Evolutionary conservation across 306 rosid species (phyloP).

Genomic region (Rosa multiflora): DNA sequence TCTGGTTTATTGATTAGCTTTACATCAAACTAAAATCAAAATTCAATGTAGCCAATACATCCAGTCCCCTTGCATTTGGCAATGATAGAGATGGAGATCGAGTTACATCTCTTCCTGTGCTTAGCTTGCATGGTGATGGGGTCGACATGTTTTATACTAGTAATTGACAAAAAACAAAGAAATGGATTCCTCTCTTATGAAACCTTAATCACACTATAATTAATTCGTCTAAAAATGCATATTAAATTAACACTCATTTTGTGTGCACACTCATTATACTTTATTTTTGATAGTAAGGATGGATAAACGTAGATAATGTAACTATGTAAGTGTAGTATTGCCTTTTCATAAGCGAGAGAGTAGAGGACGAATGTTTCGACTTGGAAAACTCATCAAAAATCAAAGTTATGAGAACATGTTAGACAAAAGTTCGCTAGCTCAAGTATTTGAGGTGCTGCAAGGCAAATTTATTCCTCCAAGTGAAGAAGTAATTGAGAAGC

Average conservation of each 20-base stretch:
- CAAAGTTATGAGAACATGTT: neutral
- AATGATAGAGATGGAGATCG: neutral
- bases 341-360: neutral
- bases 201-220: neutral
- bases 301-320: too few relatives aligned
- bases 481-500: conserved; percentile 7
- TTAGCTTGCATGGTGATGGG: neutral
- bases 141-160: neutral
- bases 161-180: neutral
- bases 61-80: neutral
- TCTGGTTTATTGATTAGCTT: neutral
- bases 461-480: neutral
- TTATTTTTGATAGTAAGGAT: too few relatives aligned
- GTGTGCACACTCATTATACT: too few relatives aligned
- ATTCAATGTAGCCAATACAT: neutral
- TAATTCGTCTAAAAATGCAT: neutral
- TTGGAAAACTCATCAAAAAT: neutral
- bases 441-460: neutral
- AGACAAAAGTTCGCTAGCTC: neutral
- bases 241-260: too few relatives aligned
- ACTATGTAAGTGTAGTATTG: too few relatives aligned
- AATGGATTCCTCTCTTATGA: neutral
- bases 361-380: neutral
- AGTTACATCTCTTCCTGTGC: too few relatives aligned
- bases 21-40: conserved; percentile 9